Base-by-base conservation (phyloP, 352 stramenopile genomes). In the Pythium diclinum region DNA sequence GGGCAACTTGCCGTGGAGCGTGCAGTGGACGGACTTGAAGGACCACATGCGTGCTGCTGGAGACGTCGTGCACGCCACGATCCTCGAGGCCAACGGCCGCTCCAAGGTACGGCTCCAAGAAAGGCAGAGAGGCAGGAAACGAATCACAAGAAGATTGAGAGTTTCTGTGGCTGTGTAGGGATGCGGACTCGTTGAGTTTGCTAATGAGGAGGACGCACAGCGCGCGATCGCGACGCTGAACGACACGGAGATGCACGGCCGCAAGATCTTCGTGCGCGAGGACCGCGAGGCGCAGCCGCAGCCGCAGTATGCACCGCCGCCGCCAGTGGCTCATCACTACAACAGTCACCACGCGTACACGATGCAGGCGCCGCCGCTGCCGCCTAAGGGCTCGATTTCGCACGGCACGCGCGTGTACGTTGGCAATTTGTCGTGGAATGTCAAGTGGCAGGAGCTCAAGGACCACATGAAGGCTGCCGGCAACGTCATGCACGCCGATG, bases 401-500 rank as follows among this genome's bases (percentile, higher is more conserved):
- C 16, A 33, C 30, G 73, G 84, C 48, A 83, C 74, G 30, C 83
- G 88, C 11, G 88, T 97, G 14, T 96, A 94, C 61, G 85, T 97
- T 11, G 86, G 86, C 48, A 97, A 99, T 61, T 71, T 99, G 10
- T 83, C 83, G 33, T 99, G 91, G 89, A 82, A 81, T 42, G 84
- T 97, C 42, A 95, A 89, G 51, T 99, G 94, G 94, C 89, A 97
- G 64, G 90, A 98, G 28, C 85, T 99, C 21, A 98, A 99, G 71
- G 94, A 99, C 75, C 85, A 98, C 75, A 98, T 98, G 87, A 94
- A 94, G 65, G 77, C 83, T 14, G 81, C 76, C 0, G 89, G 91
- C 8, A 83, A 71, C 5, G 89, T 98, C 42, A 78, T 97, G 0
- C 80, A 94, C 63, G 84, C 84, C 0, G 84, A 92, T 49, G 84